Conservation (phyloP, 1,284 basidiomycete genomes). For the Microbotryum violaceum region DNA sequence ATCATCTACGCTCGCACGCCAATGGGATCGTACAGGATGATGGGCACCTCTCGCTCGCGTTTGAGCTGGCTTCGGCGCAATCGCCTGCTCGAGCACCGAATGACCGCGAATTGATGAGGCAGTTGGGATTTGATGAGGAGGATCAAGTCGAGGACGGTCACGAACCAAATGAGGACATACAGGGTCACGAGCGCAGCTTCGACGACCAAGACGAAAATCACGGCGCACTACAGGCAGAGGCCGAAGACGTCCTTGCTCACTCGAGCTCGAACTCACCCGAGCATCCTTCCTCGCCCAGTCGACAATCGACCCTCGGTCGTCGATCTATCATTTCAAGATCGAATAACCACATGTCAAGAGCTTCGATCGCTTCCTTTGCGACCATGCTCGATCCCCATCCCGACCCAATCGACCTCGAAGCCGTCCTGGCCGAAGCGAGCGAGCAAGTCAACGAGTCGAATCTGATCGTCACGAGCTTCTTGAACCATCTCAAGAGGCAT, state of each 20-base stretch:
- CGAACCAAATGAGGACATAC: not conserved
- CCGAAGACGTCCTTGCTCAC: not conserved
- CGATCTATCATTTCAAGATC: not conserved
- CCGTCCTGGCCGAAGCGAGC: too few relatives aligned
- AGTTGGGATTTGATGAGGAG: conserved; percentile 18
- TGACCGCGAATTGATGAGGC: conserved; percentile 12
- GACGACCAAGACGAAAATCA: too few relatives aligned
- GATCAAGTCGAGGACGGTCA: not conserved
- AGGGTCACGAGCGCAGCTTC: not conserved
- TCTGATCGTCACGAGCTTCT: not conserved
- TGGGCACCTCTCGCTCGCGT: conserved; percentile 10
- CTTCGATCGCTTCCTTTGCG: not conserved
- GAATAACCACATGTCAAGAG: not conserved
- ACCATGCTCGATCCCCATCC: not conserved
- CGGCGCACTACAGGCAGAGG: not conserved
- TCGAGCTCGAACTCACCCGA: not conserved
- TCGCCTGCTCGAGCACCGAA: conserved; percentile 1
- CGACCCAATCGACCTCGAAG: too few relatives aligned
- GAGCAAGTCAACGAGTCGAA: not conserved
- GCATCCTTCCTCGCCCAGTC: not conserved
- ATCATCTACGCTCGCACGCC: too few relatives aligned
- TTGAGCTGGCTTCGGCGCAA: conserved; percentile 18
- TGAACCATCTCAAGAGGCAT: not conserved
- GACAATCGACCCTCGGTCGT: not conserved
- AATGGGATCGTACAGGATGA: too few relatives aligned